Evolutionary conservation across 2,329 filamentous ascomycete genomes (phyloP).

Genomic region (Claviceps sp.): DNA sequence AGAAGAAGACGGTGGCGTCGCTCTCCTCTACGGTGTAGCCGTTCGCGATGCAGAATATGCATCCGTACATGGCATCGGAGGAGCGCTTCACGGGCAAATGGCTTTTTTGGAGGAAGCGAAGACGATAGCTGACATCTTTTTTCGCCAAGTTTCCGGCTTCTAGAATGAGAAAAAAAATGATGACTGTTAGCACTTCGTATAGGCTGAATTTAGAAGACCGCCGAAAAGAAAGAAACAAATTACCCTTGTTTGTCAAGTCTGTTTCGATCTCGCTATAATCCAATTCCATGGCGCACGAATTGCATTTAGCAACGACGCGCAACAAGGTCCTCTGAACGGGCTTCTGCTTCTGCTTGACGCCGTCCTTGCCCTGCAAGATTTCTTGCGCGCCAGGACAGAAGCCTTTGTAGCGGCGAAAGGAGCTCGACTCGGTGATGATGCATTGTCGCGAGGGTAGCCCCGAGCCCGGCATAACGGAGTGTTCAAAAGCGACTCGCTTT

Average conservation of each 20-base stretch:
- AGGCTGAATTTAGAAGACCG: not conserved
- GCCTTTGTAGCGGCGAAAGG: constrained; percentile 38
- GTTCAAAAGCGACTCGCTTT: not conserved
- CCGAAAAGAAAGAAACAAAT: not conserved
- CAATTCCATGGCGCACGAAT: constrained; percentile 38
- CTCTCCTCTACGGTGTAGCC: constrained; percentile 37
- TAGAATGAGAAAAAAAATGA: not conserved
- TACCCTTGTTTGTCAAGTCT: constrained; percentile 35
- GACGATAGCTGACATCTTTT: constrained; percentile 32
- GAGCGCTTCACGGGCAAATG: constrained; percentile 35
- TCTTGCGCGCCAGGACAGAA: constrained; percentile 43
- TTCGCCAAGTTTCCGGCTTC: constrained; percentile 30
- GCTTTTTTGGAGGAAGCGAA: constrained; percentile 42
- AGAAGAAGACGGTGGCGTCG: constrained; percentile 45
- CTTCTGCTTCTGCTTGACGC: constrained; percentile 37
- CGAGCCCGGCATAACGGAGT: not conserved
- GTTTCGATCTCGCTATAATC: constrained; percentile 38
- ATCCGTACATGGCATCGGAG: constrained; percentile 41
- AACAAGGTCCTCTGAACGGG: constrained; percentile 22
- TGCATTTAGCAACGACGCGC: constrained; percentile 33
- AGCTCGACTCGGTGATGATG: constrained; percentile 30
- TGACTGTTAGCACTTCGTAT: too few species aligned
- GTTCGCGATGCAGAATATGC: constrained; percentile 37
- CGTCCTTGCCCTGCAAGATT: constrained; percentile 31
- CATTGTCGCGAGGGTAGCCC: constrained; percentile 17